A percentile compares a stretch with the other conserved stretches of the same genome.
Evolutionary conservation across 176 grass and related monocot genomes (phyloP).

Genomic region (Oryza glaberrima): DNA sequence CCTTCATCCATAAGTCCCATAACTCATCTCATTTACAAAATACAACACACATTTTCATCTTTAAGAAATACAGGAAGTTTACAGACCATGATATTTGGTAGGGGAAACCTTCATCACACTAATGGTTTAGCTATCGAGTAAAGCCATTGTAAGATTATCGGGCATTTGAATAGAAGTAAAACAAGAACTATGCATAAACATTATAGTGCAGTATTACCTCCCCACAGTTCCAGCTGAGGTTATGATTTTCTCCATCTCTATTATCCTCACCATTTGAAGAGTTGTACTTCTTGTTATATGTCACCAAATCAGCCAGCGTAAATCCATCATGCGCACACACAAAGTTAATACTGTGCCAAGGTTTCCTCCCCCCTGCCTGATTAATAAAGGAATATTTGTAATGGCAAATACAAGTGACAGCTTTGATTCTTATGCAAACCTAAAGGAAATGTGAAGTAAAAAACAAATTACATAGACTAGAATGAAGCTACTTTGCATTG

Average conservation of each 20-base stretch:
- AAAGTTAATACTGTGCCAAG: slow-evolving; percentile 96
- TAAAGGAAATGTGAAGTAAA: slow-evolving; percentile 4
- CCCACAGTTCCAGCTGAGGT: slow-evolving; percentile 97
- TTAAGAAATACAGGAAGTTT: neutral
- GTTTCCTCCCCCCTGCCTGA: slow-evolving; percentile 90
- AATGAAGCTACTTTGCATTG: neutral
- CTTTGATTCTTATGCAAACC: slow-evolving; percentile 12
- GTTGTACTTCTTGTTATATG: slow-evolving; percentile 95
- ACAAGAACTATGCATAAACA: slow-evolving; percentile 31
- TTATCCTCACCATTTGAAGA: slow-evolving; percentile 86
- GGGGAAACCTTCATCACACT: neutral
- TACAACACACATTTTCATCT: neutral
- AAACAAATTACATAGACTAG: neutral
- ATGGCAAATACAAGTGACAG: slow-evolving; percentile 17
- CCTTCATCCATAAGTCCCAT: neutral
- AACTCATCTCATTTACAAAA: neutral
- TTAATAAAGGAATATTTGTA: slow-evolving; percentile 29
- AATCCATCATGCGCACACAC: slow-evolving; percentile 98
- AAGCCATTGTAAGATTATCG: slow-evolving; percentile 22
- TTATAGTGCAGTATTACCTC: slow-evolving; percentile 54
- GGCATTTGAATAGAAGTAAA: slow-evolving; percentile 28
- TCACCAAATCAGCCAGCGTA: slow-evolving; percentile 93
- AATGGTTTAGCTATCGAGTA: neutral
- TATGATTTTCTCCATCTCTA: slow-evolving; percentile 95
- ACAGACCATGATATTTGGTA: slow-evolving; percentile 6